Base-by-base conservation (phyloP, 208 protist species). In the Borovskyia barvae region DNA sequence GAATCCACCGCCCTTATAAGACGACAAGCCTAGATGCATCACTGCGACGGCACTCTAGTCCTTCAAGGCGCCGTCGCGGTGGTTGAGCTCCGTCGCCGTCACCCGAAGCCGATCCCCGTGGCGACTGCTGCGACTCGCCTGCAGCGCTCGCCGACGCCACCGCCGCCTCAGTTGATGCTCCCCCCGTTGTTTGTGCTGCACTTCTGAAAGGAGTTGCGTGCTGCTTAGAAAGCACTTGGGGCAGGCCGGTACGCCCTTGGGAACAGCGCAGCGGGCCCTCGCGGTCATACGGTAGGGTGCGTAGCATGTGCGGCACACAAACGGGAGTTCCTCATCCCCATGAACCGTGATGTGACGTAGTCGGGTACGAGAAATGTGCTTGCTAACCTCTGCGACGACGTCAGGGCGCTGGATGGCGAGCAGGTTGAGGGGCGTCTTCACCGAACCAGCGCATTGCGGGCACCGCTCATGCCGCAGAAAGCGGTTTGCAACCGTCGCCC, bases 271-370 rank as follows among this genome's bases (percentile, higher is more conserved):
- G 40, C 87, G 87, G 12, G 78, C 41, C 11, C 74, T 66, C 14
- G 84, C 64, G 9, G 82, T 73, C 80, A 90, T 89, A 35, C 75
- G 75, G 63, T 89, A 93, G 4, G 64, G 69, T 1, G 77, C 74
- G 20, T 85, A 66, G 40, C 87, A 93, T 42, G 39, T 79, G 14
- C 80, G 74, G 51, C 87, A 93, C 25, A 93, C 83, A 74, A 93
- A 89, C 12, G 81, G 53, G 22, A 86, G 49, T 52, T 82, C 68
- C 28, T 72, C 58, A 45, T 85, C 66, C 41, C 82, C 75, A 55
- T 82, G 69, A 28, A 89, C 66, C 3, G 80, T 93, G 22, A 89
- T 45, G 48, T 77, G 47, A 32, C 60, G 49, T 24, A 93, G 41
- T 42, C 57, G 55, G 1, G 68, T 69, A 14, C 70, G 61, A 2